Evolutionary conservation across 768 basidiomycete species (phyloP), one percentile per base, ranked within the genome.

Genomic region (Leccinum subtestaceum): DNA sequence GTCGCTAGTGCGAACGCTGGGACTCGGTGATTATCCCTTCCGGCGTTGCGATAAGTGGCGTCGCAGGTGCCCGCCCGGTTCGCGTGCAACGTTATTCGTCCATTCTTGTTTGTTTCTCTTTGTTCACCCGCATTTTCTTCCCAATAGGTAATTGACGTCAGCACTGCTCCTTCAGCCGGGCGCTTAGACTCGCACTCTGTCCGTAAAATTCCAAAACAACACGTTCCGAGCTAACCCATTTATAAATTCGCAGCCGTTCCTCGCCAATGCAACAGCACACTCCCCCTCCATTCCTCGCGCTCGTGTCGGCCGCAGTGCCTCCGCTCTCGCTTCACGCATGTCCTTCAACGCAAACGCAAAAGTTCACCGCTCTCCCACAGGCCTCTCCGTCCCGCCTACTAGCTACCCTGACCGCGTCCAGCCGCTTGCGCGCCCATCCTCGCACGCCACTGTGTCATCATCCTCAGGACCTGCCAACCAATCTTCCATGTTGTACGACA

Each of bases 121-220:
- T 40, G 17, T 23, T 52, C 10, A n/a, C 8, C 32, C 5, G 5
- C 12, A 13, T 12, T 34, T 31, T 12, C 12, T 34, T 65, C n/a
- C 34, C 47, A 53, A 70, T 70, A 72, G 72, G 72, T 66, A 68
- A 70, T 73, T 60, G 62, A 69, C 56, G 52, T 58, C 70, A 67
- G 48, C 19, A 46, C 31, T 12, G 63, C 67, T 61, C 6, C n/a
- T 43, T 43, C 40, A 43, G 52, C 64, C 45, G 55, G 59, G 54
- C 47, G 57, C 49, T 56, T 55, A 43, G 57, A 52, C 34, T 60
- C 63, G 31, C 50, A 59, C 52, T 27, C 64, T 25, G 66, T 70
- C 55, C 64, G 69, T 73, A 62, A 60, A 43, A 43, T 19, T 43
- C 40, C 40, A 43, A 43, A 7, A 23, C 46, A 47, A 23, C 47